phyloP scores from a whole-genome alignment of 1,284 basidiomycete species.

The Schizophyllum amplum region DNA sequence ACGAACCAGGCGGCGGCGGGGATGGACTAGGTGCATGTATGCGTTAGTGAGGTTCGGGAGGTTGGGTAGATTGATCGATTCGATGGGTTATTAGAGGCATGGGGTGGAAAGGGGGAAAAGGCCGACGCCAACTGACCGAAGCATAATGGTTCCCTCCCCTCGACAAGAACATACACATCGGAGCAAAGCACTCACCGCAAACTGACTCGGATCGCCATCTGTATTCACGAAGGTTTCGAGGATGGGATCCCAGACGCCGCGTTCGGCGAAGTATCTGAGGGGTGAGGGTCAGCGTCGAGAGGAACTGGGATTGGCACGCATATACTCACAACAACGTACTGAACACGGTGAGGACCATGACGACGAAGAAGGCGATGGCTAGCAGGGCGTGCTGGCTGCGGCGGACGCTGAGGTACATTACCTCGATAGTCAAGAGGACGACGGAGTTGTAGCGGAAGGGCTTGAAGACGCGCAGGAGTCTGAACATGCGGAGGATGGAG shows the following conservation, averaged over 20 bases:
- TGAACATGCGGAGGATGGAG: constrained; percentile 78
- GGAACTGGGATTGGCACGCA: background rate
- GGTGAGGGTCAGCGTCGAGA: background rate
- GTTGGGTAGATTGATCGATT: too few species aligned
- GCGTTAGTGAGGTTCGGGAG: background rate
- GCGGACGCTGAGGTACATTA: constrained; percentile 85
- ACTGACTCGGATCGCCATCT: constrained; percentile 75
- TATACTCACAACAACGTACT: constrained; percentile 69
- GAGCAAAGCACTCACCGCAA: constrained; percentile 38
- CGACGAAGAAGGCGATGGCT: constrained; percentile 83
- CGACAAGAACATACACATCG: background rate
- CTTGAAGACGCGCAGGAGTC: constrained; percentile 78
- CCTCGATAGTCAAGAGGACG: constrained; percentile 70
- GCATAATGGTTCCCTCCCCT: constrained; percentile 19
- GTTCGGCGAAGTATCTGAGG: constrained; percentile 75
- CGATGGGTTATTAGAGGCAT: too few species aligned
- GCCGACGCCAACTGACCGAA: constrained; percentile 42
- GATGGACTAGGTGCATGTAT: background rate
- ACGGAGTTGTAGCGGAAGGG: constrained; percentile 50
- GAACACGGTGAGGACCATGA: constrained; percentile 80
- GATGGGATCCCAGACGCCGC: constrained; percentile 78
- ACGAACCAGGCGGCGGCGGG: constrained; percentile 26
- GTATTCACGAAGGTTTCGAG: constrained; percentile 75
- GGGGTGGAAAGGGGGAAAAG: background rate
- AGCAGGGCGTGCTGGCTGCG: constrained; percentile 80